Percentiles rank a stretch among this genome's conserved stretches.
Conservation (phyloP, 2,329 filamentous ascomycete species). For the Diaporthe helianthi region DNA sequence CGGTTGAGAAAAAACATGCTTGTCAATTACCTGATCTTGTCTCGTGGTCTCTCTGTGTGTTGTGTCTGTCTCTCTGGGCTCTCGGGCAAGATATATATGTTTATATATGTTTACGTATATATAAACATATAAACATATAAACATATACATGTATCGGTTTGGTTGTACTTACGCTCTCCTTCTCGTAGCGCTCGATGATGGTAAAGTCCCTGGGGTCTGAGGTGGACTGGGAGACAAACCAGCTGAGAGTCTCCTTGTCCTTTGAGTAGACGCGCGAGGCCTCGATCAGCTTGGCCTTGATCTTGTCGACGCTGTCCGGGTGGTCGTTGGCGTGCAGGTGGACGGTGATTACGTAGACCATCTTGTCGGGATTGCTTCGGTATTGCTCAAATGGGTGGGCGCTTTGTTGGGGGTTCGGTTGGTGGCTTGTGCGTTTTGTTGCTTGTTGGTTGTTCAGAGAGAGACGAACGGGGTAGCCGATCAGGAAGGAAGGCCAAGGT, state of each 20-base stretch:
- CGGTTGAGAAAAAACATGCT: background rate
- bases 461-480: background rate
- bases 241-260: slow-evolving; percentile 73
- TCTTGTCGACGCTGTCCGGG: slow-evolving; percentile 66
- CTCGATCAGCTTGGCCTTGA: slow-evolving; percentile 76
- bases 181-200: slow-evolving; percentile 76
- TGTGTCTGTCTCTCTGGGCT: no score
- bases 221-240: slow-evolving; percentile 81
- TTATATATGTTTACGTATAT: no score
- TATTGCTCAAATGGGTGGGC: background rate
- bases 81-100: background rate
- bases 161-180: slow-evolving; percentile 61
- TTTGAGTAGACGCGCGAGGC: slow-evolving; percentile 75
- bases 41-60: background rate
- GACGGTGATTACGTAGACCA: slow-evolving; percentile 75
- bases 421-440: background rate
- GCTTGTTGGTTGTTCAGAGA: background rate
- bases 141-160: background rate
- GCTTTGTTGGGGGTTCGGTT: background rate
- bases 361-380: slow-evolving; percentile 48
- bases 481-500: no score
- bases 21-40: slow-evolving; percentile 15
- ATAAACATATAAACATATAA: no score
- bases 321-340: slow-evolving; percentile 75
- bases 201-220: slow-evolving; percentile 74